Evolutionary conservation across 2,329 filamentous ascomycete genomes (phyloP).

Genomic region (Tolypocladium sp.): DNA sequence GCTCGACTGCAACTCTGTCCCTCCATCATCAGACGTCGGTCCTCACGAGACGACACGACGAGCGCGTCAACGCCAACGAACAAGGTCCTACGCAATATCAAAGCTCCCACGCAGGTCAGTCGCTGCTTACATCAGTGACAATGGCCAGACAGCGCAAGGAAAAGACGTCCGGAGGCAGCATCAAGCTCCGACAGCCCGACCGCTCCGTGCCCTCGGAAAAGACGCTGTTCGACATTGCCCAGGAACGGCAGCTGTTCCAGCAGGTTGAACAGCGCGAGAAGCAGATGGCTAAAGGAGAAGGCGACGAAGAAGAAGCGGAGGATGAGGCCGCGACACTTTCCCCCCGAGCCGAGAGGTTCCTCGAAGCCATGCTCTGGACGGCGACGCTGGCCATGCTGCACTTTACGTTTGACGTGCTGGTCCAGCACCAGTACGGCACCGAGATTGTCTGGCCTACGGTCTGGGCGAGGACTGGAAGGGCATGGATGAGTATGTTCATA

Average conservation of each 20-base stretch:
- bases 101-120: neutral
- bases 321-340: constrained; percentile 21
- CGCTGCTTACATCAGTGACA: neutral
- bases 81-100: neutral
- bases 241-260: constrained; percentile 50
- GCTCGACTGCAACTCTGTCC: neutral
- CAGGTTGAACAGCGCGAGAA: constrained; percentile 31
- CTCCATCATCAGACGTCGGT: neutral
- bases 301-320: constrained; percentile 18
- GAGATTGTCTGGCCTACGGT: constrained; percentile 53
- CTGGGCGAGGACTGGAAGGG: constrained; percentile 38
- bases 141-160: constrained; percentile 44
- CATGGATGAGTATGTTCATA: constrained; percentile 36
- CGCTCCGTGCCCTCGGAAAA: constrained; percentile 50
- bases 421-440: constrained; percentile 69
- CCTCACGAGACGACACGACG: neutral
- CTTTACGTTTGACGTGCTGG: constrained; percentile 69
- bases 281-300: constrained; percentile 17
- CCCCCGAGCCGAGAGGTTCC: constrained; percentile 37
- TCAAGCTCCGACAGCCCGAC: constrained; percentile 62
- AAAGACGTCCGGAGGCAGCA: constrained; percentile 34
- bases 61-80: neutral
- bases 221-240: constrained; percentile 66
- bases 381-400: constrained; percentile 61
- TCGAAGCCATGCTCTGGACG: constrained; percentile 50